Conservation (phyloP, 805 yeast species). For the Teunomyces atbi region DNA sequence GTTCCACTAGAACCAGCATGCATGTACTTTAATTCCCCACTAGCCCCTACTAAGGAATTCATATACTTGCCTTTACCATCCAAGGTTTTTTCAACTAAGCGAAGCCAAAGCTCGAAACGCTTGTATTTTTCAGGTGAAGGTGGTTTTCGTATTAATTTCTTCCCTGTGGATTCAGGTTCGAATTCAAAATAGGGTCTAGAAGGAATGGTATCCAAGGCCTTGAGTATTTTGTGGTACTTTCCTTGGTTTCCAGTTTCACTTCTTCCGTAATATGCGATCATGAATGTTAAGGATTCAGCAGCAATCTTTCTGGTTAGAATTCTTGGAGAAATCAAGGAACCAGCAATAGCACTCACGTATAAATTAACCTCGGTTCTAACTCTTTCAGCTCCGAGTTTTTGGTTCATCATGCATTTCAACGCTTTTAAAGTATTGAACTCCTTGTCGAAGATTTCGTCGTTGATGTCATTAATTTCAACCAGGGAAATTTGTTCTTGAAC, state of each 20-base stretch:
- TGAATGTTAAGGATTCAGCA: constrained; percentile 65
- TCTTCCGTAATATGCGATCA: constrained; percentile 38
- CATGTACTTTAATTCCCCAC: constrained; percentile 65
- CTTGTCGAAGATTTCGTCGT: constrained; percentile 56
- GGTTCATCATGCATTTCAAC: constrained; percentile 69
- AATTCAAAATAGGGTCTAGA: constrained; percentile 39
- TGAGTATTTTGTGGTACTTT: constrained; percentile 56
- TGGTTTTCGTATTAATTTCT: constrained; percentile 33
- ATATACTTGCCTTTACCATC: constrained; percentile 81
- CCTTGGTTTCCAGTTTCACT: constrained; percentile 22
- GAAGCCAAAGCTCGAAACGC: constrained; percentile 71
- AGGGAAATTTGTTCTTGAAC: constrained; percentile 49
- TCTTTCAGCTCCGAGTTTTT: constrained; percentile 58
- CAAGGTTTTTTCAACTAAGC: constrained; percentile 60
- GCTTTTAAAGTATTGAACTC: constrained; percentile 80
- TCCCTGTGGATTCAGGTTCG: constrained; percentile 24
- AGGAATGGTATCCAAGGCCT: constrained; percentile 48
- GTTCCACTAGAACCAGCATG: constrained; percentile 20
- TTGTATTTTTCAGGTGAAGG: constrained; percentile 38
- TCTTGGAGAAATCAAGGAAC: constrained; percentile 73
- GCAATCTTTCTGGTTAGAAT: constrained; percentile 75
- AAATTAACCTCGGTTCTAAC: constrained; percentile 44
- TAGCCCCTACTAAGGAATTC: constrained; percentile 92
- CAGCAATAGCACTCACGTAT: constrained; percentile 59
- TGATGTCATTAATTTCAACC: constrained; percentile 33